phyloP scores from a whole-genome alignment of 129 eudicot species.

The Flaveria robusta region DNA sequence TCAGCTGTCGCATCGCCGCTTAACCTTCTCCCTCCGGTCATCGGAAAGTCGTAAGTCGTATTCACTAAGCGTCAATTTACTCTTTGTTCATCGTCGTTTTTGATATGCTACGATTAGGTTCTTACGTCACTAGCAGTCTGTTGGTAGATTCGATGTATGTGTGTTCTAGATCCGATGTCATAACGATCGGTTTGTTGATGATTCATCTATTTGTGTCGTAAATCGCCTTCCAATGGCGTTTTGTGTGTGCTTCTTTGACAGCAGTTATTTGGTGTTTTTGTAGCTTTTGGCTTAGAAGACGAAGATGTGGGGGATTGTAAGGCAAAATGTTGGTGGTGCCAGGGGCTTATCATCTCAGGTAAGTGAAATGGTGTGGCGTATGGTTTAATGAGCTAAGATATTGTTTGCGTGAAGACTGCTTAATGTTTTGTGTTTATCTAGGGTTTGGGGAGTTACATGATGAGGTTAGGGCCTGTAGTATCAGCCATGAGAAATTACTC shows the following conservation, averaged over 20 bases:
- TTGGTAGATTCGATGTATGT: constrained; percentile 4
- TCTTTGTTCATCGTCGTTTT: neutral
- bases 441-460: constrained; percentile 26
- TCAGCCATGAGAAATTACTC: constrained; percentile 45
- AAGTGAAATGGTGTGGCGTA: neutral
- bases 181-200: neutral
- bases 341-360: constrained; percentile 39
- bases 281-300: constrained; percentile 22
- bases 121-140: neutral
- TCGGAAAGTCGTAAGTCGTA: neutral
- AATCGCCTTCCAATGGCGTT: neutral
- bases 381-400: neutral
- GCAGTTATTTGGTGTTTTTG: neutral
- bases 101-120: neutral
- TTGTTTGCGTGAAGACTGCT: neutral
- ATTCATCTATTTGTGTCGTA: neutral
- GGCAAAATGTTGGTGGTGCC: constrained; percentile 38
- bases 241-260: neutral
- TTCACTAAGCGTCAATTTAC: neutral
- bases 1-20: neutral
- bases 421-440: constrained; percentile 2
- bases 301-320: constrained; percentile 39
- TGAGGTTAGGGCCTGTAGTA: constrained; percentile 42
- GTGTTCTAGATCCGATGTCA: constrained; percentile 18
- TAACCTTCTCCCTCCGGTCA: neutral